These are phyloP conservation scores for Furcasterigmium furcatum DNA, from an alignment of 2,329 filamentous ascomycete genomes.

Conservation along the genomic window DNA sequence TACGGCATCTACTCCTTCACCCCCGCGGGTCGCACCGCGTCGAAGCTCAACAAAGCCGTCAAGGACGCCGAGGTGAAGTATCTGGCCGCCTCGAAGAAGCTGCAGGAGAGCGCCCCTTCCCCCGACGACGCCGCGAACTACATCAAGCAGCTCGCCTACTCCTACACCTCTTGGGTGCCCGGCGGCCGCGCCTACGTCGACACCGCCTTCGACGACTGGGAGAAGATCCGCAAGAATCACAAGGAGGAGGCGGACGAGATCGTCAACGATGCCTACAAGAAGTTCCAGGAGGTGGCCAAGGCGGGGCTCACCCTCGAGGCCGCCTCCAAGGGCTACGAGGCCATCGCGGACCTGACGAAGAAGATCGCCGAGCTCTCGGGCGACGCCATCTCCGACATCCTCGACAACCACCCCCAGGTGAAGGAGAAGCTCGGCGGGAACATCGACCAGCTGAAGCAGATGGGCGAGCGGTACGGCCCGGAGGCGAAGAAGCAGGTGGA, in stretches of 20 bases:
- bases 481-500: constrained; percentile 76
- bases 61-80: constrained; percentile 59
- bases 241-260: constrained; percentile 68
- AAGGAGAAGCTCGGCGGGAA: constrained; percentile 70
- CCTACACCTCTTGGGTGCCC: constrained; percentile 70
- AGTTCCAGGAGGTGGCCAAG: constrained; percentile 61
- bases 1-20: constrained; percentile 41
- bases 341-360: constrained; percentile 59
- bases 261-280: constrained; percentile 62
- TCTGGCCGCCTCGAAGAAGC: constrained; percentile 54
- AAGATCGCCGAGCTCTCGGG: constrained; percentile 59
- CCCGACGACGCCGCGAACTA: constrained; percentile 64
- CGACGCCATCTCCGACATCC: constrained; percentile 60
- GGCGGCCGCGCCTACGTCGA: constrained; percentile 69
- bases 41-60: constrained; percentile 42
- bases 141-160: constrained; percentile 63
- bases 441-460: constrained; percentile 64
- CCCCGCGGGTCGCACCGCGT: constrained; percentile 34
- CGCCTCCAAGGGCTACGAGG: constrained; percentile 56
- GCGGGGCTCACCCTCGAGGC: constrained; percentile 60
- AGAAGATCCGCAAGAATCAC: constrained; percentile 65
- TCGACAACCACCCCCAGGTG: constrained; percentile 70
- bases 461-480: constrained; percentile 68
- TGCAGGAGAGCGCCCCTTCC: constrained; percentile 60
- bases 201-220: constrained; percentile 66